phyloP scores from a whole-genome alignment of 805 yeast species.

The Martiniozyma abietophila region DNA sequence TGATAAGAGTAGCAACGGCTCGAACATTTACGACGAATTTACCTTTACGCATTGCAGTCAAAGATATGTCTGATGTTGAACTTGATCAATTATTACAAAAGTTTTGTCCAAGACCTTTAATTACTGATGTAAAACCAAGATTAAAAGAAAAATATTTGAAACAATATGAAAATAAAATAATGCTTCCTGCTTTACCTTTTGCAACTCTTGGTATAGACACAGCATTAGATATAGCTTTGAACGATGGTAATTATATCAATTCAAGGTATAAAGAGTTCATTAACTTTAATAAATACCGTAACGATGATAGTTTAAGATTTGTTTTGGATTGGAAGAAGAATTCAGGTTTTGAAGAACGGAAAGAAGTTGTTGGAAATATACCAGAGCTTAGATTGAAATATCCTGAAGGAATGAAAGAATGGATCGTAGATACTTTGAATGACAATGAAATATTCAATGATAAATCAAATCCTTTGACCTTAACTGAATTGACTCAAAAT shows the following conservation, averaged over 20 bases:
- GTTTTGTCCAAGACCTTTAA: too few relatives aligned
- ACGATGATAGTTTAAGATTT: slow-evolving; percentile 1
- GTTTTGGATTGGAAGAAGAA: slow-evolving; percentile 2
- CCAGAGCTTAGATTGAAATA: slow-evolving; percentile 3
- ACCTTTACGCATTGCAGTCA: too few relatives aligned
- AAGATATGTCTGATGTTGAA: too few relatives aligned
- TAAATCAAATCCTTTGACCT: too few relatives aligned
- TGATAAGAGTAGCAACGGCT: too few relatives aligned
- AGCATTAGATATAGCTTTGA: slow-evolving; percentile 12
- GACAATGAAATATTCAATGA: slow-evolving; percentile 1
- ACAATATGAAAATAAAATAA: too few relatives aligned
- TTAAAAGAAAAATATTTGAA: too few relatives aligned
- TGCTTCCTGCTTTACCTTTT: slow-evolving; percentile 11
- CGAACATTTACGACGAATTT: too few relatives aligned
- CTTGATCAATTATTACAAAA: too few relatives aligned
- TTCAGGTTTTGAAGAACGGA: not conserved
- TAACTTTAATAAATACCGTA: not conserved
- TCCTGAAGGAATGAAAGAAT: slow-evolving; percentile 4
- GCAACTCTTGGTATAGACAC: too few relatives aligned
- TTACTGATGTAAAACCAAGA: too few relatives aligned
- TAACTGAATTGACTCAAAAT: slow-evolving; percentile 1
- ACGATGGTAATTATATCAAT: not conserved
- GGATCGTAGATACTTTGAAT: slow-evolving; percentile 1
- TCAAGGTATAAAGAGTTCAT: slow-evolving; percentile 2
- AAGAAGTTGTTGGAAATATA: not conserved